Percentiles rank a stretch among this genome's conserved stretches.
Evolutionary conservation across 805 yeast species (phyloP).

Genomic region (Saccharomycopsis javanensis): DNA sequence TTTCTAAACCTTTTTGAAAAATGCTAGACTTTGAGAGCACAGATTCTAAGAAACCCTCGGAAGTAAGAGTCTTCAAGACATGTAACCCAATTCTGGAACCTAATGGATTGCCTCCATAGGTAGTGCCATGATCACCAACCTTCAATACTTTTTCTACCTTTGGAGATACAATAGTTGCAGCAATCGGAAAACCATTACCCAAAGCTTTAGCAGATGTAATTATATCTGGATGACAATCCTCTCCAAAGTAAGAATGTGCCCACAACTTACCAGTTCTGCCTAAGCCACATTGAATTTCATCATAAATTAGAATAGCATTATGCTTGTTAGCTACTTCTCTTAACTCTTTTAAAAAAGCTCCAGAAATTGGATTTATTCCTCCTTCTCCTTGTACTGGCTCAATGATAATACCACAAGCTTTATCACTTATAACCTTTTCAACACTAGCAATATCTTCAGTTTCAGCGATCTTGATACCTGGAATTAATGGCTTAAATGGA

Average conservation of each 20-base stretch:
- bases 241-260: slow-evolving; percentile 76
- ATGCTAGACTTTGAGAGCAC: slow-evolving; percentile 55
- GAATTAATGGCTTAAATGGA: slow-evolving; percentile 88
- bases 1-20: slow-evolving; percentile 41
- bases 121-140: slow-evolving; percentile 97
- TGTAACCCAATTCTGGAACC: slow-evolving; percentile 74
- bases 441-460: slow-evolving; percentile 54
- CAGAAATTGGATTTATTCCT: slow-evolving; percentile 65
- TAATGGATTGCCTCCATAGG: slow-evolving; percentile 95
- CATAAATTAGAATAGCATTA: slow-evolving; percentile 74
- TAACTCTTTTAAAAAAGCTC: slow-evolving; percentile 55
- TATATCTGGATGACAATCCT: slow-evolving; percentile 87
- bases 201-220: slow-evolving; percentile 91
- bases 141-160: slow-evolving; percentile 59
- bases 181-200: slow-evolving; percentile 95
- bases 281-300: slow-evolving; percentile 95
- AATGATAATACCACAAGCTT: slow-evolving; percentile 77
- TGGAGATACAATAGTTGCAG: slow-evolving; percentile 84
- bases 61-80: slow-evolving; percentile 60
- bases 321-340: slow-evolving; percentile 57
- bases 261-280: slow-evolving; percentile 88
- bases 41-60: slow-evolving; percentile 45
- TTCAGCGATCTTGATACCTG: slow-evolving; percentile 68
- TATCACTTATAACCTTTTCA: slow-evolving; percentile 32
- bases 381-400: slow-evolving; percentile 99